A percentile compares a stretch with the other conserved stretches of the same genome.
Evolutionary conservation across 2,329 filamentous ascomycete species (phyloP).

Genomic region (Exserohilum rostratum): DNA sequence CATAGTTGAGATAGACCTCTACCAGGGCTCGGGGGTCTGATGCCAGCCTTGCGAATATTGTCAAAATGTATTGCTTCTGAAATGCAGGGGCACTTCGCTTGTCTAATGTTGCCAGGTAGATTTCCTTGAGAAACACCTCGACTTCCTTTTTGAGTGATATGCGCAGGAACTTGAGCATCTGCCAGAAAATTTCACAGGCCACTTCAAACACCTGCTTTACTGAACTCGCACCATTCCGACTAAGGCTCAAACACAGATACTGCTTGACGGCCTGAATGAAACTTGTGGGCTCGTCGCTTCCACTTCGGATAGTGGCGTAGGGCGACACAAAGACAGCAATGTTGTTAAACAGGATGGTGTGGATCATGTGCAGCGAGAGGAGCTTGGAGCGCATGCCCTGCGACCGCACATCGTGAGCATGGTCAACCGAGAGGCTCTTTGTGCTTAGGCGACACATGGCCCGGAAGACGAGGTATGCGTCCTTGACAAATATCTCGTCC

Average conservation of each 20-base stretch:
- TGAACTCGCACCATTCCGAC: constrained; percentile 91
- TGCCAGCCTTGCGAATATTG: constrained; percentile 81
- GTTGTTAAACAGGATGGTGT: constrained; percentile 94
- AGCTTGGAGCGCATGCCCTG: constrained; percentile 98
- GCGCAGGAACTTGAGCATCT: constrained; percentile 93
- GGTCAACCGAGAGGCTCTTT: constrained; percentile 85
- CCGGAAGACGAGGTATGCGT: constrained; percentile 95
- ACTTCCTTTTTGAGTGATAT: constrained; percentile 98
- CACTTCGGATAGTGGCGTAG: constrained; percentile 88
- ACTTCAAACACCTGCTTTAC: constrained; percentile 93
- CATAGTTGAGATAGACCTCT: constrained; percentile 96
- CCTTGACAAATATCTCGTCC: constrained; percentile 95
- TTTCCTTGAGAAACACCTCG: constrained; percentile 96
- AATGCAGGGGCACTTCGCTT: constrained; percentile 83
- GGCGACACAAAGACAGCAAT: constrained; percentile 89
- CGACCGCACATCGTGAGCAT: constrained; percentile 88
- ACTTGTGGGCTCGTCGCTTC: constrained; percentile 84
- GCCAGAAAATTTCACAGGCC: constrained; percentile 96
- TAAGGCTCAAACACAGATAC: constrained; percentile 93
- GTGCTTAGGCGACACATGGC: constrained; percentile 98
- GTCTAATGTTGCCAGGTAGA: constrained; percentile 90
- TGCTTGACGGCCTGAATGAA: constrained; percentile 97
- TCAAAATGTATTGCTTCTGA: constrained; percentile 92
- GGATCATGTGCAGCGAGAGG: constrained; percentile 91
- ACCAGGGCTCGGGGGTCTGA: constrained; percentile 87